Base-by-base conservation (phyloP, 2,329 filamentous ascomycete genomes). In the Epichloe brachyelytri region DNA sequence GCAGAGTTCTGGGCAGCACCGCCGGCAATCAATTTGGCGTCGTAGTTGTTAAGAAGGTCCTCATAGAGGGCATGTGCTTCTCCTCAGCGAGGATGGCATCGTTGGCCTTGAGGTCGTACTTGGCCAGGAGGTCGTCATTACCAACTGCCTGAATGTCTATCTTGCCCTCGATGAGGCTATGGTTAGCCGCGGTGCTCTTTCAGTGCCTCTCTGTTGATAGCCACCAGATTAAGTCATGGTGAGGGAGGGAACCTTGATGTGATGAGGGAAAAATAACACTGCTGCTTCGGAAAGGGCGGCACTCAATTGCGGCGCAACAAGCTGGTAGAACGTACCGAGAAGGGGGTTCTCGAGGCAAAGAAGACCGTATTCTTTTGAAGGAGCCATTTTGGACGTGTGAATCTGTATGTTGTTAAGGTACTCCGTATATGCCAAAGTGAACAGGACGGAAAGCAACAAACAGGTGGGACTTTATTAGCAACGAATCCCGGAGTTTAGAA, bases 1-100 rank as follows among this genome's bases (percentile, higher is more conserved):
- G 93, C 91, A 50, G 89, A 94, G 80, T 98, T 98, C 75, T 98
- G 93, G 33, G 93, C 93, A 51, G 93, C 93, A 64, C 93, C 93
- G 58, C 93, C 93, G 50, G 93, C 89, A 65, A 97, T 93, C 67
- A 97, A 78, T 74, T 95, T 94, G 57, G 91, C 91, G 62, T 93
- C 82, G 73, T 83, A 88, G 78, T 93, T 91, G 72, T 86, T 85
- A 62, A 96, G 80, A 59, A 97, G 80, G 65, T 98, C 93, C 67
- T 97, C 90, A 71, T 89, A 98, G 65, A 98, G 79, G 78, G 80
- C 65, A 85, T 77, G 73, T 98, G 93, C 76, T 95, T 85, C 66
- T 88, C 82, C 70, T 95, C 88, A 51, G 91, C 91, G 55, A 98
- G 87, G 68, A 98, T 96, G 62, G 93, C 93, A 69, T 98, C 91